These are phyloP conservation scores for Syncephalis fuscata DNA, from an alignment of 371 early-diverging fungal genomes.

Conservation along the genomic window DNA sequence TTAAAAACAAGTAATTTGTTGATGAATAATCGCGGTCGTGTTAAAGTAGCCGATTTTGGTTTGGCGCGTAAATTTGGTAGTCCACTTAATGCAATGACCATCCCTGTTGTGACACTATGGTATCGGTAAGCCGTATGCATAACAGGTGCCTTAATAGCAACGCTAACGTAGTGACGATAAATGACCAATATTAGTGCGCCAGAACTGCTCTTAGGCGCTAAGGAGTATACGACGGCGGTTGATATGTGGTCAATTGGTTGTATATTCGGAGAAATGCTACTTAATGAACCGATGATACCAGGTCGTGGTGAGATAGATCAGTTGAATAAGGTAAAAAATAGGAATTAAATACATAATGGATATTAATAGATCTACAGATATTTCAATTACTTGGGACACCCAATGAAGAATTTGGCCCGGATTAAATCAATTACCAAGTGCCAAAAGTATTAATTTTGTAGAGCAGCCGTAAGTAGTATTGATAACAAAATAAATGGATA, in stretches of 20 bases:
- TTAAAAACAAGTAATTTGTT: constrained; percentile 94
- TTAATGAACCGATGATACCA: constrained; percentile 93
- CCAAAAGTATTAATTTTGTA: constrained; percentile 50
- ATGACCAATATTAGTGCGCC: constrained; percentile 62
- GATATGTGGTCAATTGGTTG: constrained; percentile 99
- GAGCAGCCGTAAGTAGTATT: constrained; percentile 18
- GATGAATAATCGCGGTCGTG: constrained; percentile 65
- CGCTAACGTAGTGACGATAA: neutral
- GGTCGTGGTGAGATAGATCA: constrained; percentile 75
- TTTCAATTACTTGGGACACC: constrained; percentile 58
- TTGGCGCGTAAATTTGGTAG: constrained; percentile 61
- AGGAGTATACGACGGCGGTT: constrained; percentile 87
- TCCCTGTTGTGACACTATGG: constrained; percentile 86
- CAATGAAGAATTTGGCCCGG: constrained; percentile 59
- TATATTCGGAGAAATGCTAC: constrained; percentile 95
- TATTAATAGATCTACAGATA: constrained; percentile 19
- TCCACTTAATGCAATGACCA: constrained; percentile 57
- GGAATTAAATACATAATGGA: too few relatives aligned
- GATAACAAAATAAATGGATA: neutral
- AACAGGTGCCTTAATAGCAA: neutral
- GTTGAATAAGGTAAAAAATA: constrained; percentile 36
- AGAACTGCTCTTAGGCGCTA: constrained; percentile 88
- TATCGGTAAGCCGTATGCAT: constrained; percentile 29
- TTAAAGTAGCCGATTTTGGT: constrained; percentile 82
- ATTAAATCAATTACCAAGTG: constrained; percentile 41